Evolutionary conservation across 345 rosid genomes (phyloP), one percentile per base, ranked within the genome.

Genomic region (Populus pruinosa): DNA sequence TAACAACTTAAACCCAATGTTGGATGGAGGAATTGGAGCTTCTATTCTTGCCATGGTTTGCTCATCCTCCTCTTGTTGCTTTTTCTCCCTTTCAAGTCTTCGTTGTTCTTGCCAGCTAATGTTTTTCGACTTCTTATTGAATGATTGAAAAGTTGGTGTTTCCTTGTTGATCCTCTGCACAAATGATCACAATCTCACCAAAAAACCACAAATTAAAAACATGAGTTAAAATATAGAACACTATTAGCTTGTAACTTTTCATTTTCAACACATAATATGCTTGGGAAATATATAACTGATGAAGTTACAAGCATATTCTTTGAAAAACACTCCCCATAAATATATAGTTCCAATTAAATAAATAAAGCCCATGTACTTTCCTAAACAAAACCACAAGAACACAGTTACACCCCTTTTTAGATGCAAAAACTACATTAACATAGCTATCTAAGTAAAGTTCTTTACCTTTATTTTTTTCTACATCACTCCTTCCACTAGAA

Each of bases 1-100:
- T 74, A 96, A 84, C 83, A 96, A 80, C 88, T 93, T 94, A 83
- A 91, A 96, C 56, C 97, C 99, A 14, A 93, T 83, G 77, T 93
- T 96, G 63, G 95, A 88, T 68, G 91, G 93, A 3, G 94, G 92
- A 69, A 95, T 93, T 1, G 98, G 94, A 53, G 92, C 90, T 41
- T 90, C 94, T 27, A 91, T 88, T 17, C 82, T 91, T 25, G 93
- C 89, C 47, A 92, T 76, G 72, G 91, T 92, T 85, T 86, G 88
- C 77, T 85, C 87, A 62, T 96, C 98, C 80, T 96, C 98, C 83
- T 96, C 89, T 41, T 67, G 87, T 72, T 89, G 97, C 74, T 86
- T 90, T 82, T 79, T 89, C 84, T 91, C 97, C 82, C 88, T 90
- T 79, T 96, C 97, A 49, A 88, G 79, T 73, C 83, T 91, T 64